Base-by-base conservation (phyloP, 208 protist species). In the Leptomonas pyrrhocoris region DNA sequence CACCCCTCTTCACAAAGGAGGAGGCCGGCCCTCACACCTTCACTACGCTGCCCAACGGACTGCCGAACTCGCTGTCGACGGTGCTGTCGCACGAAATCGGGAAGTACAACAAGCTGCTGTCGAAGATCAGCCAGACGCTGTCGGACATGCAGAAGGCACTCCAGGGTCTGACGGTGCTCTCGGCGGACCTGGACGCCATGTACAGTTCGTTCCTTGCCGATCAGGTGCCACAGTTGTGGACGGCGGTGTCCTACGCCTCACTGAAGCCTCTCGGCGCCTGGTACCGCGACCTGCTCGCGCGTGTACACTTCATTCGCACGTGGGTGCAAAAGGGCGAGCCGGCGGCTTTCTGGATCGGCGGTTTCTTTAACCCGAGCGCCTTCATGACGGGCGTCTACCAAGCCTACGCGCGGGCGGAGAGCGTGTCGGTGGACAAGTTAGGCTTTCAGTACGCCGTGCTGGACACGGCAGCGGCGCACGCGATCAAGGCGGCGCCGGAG, bases 301-400 rank as follows among this genome's bases (percentile, higher is more conserved):
- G 97, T 38, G 83, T 99, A 25, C 72, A 88, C 19, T 99, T 99
- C 75, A 96, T 99, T 36, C 86, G 88, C 12, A 77, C 70, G 15
- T 99, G 98, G 98, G 62, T 99, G 55, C 79, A 83, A 34, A 84
- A 93, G 38, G 98, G 98, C 2, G 83, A 94, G 68, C 98, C 98
- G 42, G 80, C 56, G 19, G 84, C 84, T 27, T 99, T 98, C 83
- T 98, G 96, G 96, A 86, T 99, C 34, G 88, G 93, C 40, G 97
- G 97, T 42, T 98, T 99, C 81, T 99, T 98, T 87, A 99, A 99
- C 87, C 98, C 98, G 45, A 99, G 99, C 81, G 98, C 95, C 40
- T 99, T 99, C 82, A 95, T 99, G 83, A 99, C 98, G 9, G 98
- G 97, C 66, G 87, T 94, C 27, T 95, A 98, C 54, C 98, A 99